A percentile compares a stretch with the other conserved stretches of the same genome.
phyloP scores from a whole-genome alignment of 192 early-diverging fungal genomes.

The Coemansia furcata region DNA sequence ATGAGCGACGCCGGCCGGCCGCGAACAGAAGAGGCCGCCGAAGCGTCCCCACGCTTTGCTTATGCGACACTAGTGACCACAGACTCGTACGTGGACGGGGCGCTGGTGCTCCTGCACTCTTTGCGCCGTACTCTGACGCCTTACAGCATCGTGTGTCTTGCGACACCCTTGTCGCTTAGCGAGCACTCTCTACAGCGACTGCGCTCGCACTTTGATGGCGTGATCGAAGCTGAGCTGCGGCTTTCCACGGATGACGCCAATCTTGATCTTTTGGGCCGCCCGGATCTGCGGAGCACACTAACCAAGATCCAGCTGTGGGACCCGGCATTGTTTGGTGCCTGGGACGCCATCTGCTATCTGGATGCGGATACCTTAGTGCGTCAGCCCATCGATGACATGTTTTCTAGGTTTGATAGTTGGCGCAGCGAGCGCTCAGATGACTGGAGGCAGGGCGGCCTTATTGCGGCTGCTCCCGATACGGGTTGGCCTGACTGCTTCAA shows the following conservation, averaged over 20 bases:
- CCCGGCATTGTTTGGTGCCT: slow-evolving; percentile 63
- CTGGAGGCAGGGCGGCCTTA: slow-evolving; percentile 53
- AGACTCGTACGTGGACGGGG: slow-evolving; percentile 83
- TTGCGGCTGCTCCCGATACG: slow-evolving; percentile 88
- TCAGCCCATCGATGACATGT: slow-evolving; percentile 78
- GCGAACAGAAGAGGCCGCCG: background rate
- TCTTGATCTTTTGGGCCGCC: slow-evolving; percentile 73
- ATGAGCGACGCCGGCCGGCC: background rate
- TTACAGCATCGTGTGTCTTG: slow-evolving; percentile 66
- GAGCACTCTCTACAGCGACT: slow-evolving; percentile 53
- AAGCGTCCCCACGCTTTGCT: slow-evolving; percentile 47
- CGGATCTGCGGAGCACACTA: slow-evolving; percentile 84
- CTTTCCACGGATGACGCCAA: slow-evolving; percentile 56
- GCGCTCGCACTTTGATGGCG: slow-evolving; percentile 61
- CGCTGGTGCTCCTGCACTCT: slow-evolving; percentile 73
- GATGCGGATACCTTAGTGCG: slow-evolving; percentile 92
- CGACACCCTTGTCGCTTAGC: slow-evolving; percentile 61
- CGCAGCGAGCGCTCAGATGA: slow-evolving; percentile 7
- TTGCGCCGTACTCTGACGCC: slow-evolving; percentile 65
- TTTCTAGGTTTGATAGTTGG: slow-evolving; percentile 54
- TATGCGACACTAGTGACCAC: slow-evolving; percentile 86
- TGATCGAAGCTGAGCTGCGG: slow-evolving; percentile 69
- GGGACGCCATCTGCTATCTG: slow-evolving; percentile 69
- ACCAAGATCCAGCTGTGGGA: slow-evolving; percentile 90
- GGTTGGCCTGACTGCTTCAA: slow-evolving; percentile 99